phyloP scores from a whole-genome alignment of 768 basidiomycete species.

The Cystofilobasidium capitatum region DNA sequence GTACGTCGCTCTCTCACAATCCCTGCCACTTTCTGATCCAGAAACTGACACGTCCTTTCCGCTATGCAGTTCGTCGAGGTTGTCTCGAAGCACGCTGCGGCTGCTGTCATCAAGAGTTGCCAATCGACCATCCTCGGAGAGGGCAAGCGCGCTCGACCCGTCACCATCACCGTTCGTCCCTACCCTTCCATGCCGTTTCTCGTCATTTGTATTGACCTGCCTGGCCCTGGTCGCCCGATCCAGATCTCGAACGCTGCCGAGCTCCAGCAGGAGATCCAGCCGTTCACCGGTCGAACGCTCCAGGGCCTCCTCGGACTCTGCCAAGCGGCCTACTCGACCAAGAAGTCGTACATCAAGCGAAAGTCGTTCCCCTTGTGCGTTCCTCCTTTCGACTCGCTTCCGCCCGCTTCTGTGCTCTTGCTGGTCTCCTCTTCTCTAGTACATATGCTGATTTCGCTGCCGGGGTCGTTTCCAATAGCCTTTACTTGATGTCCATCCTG shows the following conservation, averaged over 20 bases:
- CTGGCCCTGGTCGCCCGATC: neutral
- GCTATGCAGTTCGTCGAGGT: constrained; percentile 24
- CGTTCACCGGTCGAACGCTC: constrained; percentile 4
- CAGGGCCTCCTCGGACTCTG: constrained; percentile 7
- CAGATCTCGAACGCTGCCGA: neutral
- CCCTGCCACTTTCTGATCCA: neutral
- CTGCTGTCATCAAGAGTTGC: constrained; percentile 20
- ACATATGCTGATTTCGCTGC: neutral
- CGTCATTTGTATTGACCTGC: neutral
- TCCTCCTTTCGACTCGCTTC: neutral
- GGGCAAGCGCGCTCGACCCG: constrained; percentile 18
- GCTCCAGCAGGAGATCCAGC: constrained; percentile 16
- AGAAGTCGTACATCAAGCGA: constrained; percentile 25
- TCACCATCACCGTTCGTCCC: constrained; percentile 25
- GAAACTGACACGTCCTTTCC: neutral
- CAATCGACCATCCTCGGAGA: constrained; percentile 20
- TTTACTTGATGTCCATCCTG: constrained; percentile 24
- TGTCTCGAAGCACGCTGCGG: constrained; percentile 18
- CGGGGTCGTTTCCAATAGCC: neutral
- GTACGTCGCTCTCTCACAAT: constrained; percentile 7
- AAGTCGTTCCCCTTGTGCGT: constrained; percentile 25
- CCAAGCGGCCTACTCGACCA: constrained; percentile 20
- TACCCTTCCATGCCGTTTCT: no score
- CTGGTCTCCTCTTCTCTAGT: neutral
- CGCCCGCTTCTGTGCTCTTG: no score